Percentiles rank a stretch among this genome's conserved stretches.
phyloP scores from a whole-genome alignment of 208 protist species.

The Acanthamoeba royreba region DNA sequence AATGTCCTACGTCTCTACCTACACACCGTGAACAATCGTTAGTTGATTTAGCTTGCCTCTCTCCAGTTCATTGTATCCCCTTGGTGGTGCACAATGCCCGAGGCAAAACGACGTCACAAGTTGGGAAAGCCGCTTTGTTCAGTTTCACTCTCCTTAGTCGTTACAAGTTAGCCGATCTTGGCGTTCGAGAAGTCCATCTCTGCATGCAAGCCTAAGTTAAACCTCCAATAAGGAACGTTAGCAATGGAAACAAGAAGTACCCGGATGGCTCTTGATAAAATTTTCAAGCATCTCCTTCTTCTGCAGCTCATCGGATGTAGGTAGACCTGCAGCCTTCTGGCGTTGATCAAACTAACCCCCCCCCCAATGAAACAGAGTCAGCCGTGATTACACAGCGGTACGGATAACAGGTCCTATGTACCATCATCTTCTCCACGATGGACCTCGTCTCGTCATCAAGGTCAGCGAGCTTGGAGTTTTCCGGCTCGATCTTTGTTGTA shows the following conservation, averaged over 20 bases:
- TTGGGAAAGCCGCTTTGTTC: too few relatives aligned
- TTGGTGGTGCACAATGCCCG: too few relatives aligned
- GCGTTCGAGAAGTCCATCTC: conserved; percentile 78
- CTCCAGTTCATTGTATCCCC: too few relatives aligned
- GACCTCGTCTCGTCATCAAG: conserved; percentile 80
- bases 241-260: background rate
- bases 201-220: background rate
- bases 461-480: conserved; percentile 81
- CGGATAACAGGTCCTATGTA: background rate
- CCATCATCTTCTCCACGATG: conserved; percentile 85
- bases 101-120: too few relatives aligned
- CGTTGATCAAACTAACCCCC: conserved; percentile 78
- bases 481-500: conserved; percentile 81
- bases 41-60: too few relatives aligned
- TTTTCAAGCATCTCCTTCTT: conserved; percentile 74
- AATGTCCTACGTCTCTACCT: too few relatives aligned
- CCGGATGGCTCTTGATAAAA: conserved; percentile 74
- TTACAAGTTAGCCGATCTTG: conserved; percentile 69
- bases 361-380: background rate
- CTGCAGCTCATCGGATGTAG: conserved; percentile 75
- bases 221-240: background rate
- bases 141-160: too few relatives aligned
- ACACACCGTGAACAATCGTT: too few relatives aligned
- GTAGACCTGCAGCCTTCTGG: conserved; percentile 73
- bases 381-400: background rate